Conservation (phyloP, 1,284 basidiomycete genomes). For the Chalciporus piperatoides region DNA sequence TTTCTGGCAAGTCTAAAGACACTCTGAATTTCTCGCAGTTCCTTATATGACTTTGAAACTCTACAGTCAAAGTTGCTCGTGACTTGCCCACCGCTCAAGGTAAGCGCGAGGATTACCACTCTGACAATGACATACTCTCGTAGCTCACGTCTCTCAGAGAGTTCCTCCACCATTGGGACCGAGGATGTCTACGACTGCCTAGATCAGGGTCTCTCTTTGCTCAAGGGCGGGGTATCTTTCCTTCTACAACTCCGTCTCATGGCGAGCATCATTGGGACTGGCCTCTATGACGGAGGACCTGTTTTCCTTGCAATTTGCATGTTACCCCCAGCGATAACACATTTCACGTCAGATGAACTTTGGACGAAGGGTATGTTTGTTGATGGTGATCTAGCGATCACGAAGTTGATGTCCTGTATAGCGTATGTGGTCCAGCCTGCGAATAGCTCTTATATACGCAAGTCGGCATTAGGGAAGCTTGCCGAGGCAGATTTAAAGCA, state of each 20-base stretch:
- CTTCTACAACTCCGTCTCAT: conserved; percentile 26
- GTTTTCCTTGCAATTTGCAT: conserved; percentile 21
- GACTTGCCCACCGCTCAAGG: conserved; percentile 27
- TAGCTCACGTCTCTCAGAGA: conserved; percentile 5
- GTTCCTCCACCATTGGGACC: background rate
- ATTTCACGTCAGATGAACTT: conserved; percentile 5
- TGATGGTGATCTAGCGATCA: background rate
- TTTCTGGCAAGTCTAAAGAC: conserved; percentile 12
- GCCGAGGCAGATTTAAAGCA: conserved; percentile 21
- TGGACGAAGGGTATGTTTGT: conserved; percentile 22
- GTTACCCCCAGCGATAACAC: conserved; percentile 10
- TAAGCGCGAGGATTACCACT: background rate
- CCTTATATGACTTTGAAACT: background rate
- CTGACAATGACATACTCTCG: background rate
- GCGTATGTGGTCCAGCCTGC: conserved; percentile 17
- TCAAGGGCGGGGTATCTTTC: conserved; percentile 16
- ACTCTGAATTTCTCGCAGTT: background rate
- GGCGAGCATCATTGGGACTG: conserved; percentile 14
- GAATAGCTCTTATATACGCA: conserved; percentile 25
- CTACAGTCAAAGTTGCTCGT: conserved; percentile 14
- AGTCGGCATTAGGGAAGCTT: conserved; percentile 29
- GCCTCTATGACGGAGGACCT: conserved; percentile 18
- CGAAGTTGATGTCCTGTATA: background rate
- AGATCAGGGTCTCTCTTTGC: conserved; percentile 4
- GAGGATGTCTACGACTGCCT: conserved; percentile 11